Evolutionary conservation across 2,329 filamentous ascomycete species (phyloP).

Genomic region (Dactylellina haptotyla): DNA sequence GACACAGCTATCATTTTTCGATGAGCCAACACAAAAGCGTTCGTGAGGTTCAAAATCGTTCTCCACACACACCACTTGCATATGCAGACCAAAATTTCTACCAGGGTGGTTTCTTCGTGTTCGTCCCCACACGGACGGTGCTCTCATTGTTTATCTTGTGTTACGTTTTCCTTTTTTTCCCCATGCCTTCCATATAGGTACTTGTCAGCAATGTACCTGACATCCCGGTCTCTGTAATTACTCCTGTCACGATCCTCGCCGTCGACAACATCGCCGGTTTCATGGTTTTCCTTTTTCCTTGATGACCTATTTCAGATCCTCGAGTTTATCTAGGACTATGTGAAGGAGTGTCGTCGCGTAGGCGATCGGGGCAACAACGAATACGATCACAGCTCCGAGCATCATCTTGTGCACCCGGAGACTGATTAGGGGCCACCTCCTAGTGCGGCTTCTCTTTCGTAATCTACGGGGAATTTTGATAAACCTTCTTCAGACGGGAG

Average conservation of each 20-base stretch:
- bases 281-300: conserved; percentile 18
- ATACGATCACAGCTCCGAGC: conserved; percentile 15
- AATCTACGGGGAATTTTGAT: too few species aligned
- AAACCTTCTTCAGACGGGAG: too few species aligned
- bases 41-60: conserved; percentile 2
- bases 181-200: conserved; percentile 9
- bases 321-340: conserved; percentile 27
- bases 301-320: not conserved
- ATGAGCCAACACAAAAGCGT: not conserved
- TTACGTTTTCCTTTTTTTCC: not conserved
- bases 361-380: conserved; percentile 31
- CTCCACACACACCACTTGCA: conserved; percentile 26
- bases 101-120: conserved; percentile 16
- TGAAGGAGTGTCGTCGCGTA: conserved; percentile 14
- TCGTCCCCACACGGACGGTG: conserved; percentile 20
- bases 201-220: conserved; percentile 7
- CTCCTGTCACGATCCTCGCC: not conserved
- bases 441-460: too few species aligned
- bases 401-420: conserved; percentile 31
- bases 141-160: not conserved
- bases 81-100: conserved; percentile 6
- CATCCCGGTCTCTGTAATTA: not conserved
- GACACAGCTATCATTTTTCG: not conserved
- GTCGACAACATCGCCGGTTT: conserved; percentile 3
- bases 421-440: conserved; percentile 13